These are phyloP conservation scores for Hypoxylon subgilvum DNA, from an alignment of 495 filamentous ascomycete genomes.

Conservation along the genomic window DNA sequence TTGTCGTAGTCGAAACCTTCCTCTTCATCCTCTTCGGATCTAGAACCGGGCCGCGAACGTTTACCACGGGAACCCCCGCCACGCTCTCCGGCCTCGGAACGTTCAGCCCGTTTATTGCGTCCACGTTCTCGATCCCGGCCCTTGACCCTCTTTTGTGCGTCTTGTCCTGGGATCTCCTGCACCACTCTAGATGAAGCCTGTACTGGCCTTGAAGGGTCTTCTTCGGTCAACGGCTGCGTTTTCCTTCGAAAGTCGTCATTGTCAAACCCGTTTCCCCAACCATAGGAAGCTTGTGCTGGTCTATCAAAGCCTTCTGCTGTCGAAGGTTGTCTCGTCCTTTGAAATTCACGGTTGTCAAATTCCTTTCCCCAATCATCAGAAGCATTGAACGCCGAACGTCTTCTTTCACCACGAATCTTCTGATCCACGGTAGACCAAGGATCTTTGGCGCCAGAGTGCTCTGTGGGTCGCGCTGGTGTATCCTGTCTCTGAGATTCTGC, in stretches of 20 bases:
- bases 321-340: neutral
- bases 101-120: neutral
- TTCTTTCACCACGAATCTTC: neutral
- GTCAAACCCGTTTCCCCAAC: conserved; percentile 20
- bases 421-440: neutral
- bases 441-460: neutral
- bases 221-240: neutral
- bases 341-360: neutral
- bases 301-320: neutral
- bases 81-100: conserved; percentile 1
- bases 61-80: conserved; percentile 10
- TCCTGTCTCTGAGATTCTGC: neutral
- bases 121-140: conserved; percentile 1
- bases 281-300: neutral
- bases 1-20: conserved; percentile 45
- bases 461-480: neutral
- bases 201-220: neutral
- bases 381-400: neutral
- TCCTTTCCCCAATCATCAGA: conserved; percentile 16
- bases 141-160: too few species aligned
- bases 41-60: conserved; percentile 14
- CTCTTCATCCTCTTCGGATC: conserved; percentile 34
- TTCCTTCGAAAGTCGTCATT: neutral
- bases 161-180: neutral
- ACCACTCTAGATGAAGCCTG: neutral